Conservation (phyloP, 164 flowering plant species). For the Tetrastigma voinierianum region DNA sequence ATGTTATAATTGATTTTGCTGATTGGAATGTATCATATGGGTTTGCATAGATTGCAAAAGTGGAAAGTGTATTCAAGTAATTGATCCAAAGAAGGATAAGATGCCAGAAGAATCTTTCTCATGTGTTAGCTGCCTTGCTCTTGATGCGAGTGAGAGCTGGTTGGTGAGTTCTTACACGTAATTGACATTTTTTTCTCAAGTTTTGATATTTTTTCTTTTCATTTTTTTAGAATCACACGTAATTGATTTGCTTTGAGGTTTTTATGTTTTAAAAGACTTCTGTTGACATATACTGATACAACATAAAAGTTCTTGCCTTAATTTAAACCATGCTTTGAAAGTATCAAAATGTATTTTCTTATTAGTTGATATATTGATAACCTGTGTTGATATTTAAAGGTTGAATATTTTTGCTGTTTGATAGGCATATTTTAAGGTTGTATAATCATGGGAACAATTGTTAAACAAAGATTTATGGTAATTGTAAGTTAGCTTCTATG, state of each 20-base stretch:
- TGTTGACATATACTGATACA: too few relatives aligned
- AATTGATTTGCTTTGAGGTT: too few relatives aligned
- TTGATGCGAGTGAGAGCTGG: conserved; percentile 96
- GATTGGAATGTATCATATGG: neutral
- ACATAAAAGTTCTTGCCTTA: too few relatives aligned
- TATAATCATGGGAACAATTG: too few relatives aligned
- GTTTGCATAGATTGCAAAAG: conserved; percentile 71
- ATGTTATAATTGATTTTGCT: too few relatives aligned
- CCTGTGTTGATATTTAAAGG: too few relatives aligned
- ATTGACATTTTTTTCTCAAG: neutral
- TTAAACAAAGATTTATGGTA: neutral
- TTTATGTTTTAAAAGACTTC: too few relatives aligned
- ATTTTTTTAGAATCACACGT: neutral
- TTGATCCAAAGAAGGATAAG: conserved; percentile 42
- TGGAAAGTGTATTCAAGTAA: conserved; percentile 74
- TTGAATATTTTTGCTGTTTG: too few relatives aligned
- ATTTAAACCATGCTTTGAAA: too few relatives aligned
- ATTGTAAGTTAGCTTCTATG: neutral
- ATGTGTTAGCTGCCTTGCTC: conserved; percentile 73
- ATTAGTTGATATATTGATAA: too few relatives aligned
- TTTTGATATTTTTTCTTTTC: neutral
- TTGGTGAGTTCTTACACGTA: conserved; percentile 55
- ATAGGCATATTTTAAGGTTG: too few relatives aligned
- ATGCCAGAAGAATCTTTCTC: conserved; percentile 42
- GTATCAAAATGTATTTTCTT: too few relatives aligned